Percentiles rank a stretch among this genome's conserved stretches.
These are phyloP conservation scores for Penicillium cataractarum DNA, from an alignment of 495 filamentous ascomycete species.

Conservation along the genomic window DNA sequence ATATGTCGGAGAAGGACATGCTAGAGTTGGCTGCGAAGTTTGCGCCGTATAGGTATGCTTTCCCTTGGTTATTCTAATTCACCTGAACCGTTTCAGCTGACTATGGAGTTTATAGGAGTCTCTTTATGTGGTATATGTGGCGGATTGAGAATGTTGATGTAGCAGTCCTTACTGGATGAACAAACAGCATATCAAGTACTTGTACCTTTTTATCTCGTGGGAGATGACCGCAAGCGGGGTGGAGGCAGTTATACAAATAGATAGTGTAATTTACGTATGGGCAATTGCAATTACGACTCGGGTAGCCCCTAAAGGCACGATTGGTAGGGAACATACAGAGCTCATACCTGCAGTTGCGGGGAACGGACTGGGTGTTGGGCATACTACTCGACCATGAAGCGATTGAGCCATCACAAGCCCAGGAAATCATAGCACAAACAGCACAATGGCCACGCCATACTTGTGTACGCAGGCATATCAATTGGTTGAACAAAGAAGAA, in stretches of 20 bases:
- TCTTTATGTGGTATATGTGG: slow-evolving; percentile 97
- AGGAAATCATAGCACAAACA: neutral
- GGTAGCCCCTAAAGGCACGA: neutral
- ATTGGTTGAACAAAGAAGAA: slow-evolving; percentile 35
- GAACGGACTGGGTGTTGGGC: neutral
- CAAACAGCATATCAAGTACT: neutral
- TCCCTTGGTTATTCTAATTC: neutral
- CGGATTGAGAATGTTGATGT: slow-evolving; percentile 76
- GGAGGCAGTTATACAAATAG: neutral
- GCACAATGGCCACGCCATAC: neutral
- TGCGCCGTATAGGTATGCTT: slow-evolving; percentile 74
- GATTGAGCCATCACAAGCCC: neutral
- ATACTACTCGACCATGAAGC: neutral
- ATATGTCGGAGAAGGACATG: slow-evolving; percentile 95
- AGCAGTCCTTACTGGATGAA: slow-evolving; percentile 57
- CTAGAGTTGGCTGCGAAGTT: slow-evolving; percentile 77
- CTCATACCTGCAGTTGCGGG: neutral
- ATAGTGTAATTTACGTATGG: neutral
- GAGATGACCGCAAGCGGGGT: neutral
- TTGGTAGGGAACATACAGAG: neutral
- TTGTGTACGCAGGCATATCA: neutral
- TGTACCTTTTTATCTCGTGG: neutral
- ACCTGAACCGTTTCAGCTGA: slow-evolving; percentile 3
- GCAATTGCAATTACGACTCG: neutral
- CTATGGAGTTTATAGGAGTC: slow-evolving; percentile 48